Base-by-base conservation (phyloP, 305 asterid species). In the Petunia hybrid region DNA sequence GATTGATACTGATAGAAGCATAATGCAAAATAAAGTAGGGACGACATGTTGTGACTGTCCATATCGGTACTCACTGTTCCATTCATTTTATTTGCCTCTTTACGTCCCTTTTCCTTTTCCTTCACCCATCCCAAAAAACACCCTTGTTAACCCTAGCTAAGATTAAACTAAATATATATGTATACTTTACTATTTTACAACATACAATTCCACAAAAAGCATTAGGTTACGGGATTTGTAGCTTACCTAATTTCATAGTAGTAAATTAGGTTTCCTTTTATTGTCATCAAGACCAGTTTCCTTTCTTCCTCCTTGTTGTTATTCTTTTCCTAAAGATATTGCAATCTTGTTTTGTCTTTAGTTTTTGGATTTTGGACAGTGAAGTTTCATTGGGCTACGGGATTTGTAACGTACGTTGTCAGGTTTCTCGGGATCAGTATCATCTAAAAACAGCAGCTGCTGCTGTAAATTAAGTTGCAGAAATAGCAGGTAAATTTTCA, bases 341-440 rank as follows among this genome's bases (percentile, higher is more conserved):
- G 53, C 57, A 80, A 62, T 62, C 51, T 67, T 42, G 40, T 35
- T 81, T 64, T 69, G 77, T 71, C 80, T 53, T 60, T 77, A 81
- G 70, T 78, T 61, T 74, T 84, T 73, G 4, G 84, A 56, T 46
- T 83, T 83, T 56, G 48, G 87, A 82, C 83, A 77, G 83, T n/a
- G 85, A 86, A 8, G 59, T 82, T 57, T 84, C 89, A 69, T 84
- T 64, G 51, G 76, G 43, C 60, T 71, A 61, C 71, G 77, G 77
- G 82, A 83, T 81, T 76, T 74, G 81, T 65, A 85, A 76, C 62
- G 77, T 83, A 76, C 43, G 2, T 76, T 56, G 71, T 74, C 73
- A 82, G 86, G 82, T 83, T 77, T 78, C 53, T 86, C 60, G 87
- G 90, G 91, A 87, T 90, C 87, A 82, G 39, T 87, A 48, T 66